Percentiles rank a stretch among this genome's conserved stretches.
Conservation (phyloP, 208 protist genomes). For the Herpetomonas tarakana region DNA sequence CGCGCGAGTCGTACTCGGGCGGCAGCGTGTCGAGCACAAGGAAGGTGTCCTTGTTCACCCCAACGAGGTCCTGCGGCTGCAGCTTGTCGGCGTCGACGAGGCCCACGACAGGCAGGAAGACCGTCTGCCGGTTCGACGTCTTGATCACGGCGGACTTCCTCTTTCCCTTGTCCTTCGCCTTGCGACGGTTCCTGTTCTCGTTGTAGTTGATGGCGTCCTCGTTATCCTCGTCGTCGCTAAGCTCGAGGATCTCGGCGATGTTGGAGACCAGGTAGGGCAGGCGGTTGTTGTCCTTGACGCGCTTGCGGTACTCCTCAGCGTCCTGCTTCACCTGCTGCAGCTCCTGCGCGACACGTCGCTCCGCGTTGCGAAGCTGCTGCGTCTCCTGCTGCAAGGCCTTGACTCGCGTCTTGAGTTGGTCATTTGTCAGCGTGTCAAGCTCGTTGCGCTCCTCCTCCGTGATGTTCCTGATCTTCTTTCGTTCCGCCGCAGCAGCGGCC, state of each 20-base stretch:
- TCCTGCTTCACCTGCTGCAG: slow-evolving; percentile 50
- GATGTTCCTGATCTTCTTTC: slow-evolving; percentile 21
- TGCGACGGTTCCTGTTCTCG: slow-evolving; percentile 59
- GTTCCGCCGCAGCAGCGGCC: slow-evolving; percentile 20
- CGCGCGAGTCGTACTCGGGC: slow-evolving; percentile 99
- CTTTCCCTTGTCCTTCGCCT: slow-evolving; percentile 40
- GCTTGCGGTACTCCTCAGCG: slow-evolving; percentile 60
- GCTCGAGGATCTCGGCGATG: slow-evolving; percentile 83
- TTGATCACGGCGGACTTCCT: slow-evolving; percentile 99
- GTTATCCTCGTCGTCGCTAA: slow-evolving; percentile 69
- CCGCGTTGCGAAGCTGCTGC: slow-evolving; percentile 56
- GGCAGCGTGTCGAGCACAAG: slow-evolving; percentile 99
- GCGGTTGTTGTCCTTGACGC: slow-evolving; percentile 81
- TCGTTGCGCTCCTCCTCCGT: slow-evolving; percentile 60
- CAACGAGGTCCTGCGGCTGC: slow-evolving; percentile 98
- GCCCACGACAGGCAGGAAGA: slow-evolving; percentile 99
- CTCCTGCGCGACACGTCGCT: slow-evolving; percentile 52
- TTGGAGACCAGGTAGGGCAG: slow-evolving; percentile 87
- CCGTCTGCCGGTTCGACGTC: slow-evolving; percentile 98
- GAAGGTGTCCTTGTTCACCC: slow-evolving; percentile 99
- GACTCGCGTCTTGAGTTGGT: slow-evolving; percentile 58
- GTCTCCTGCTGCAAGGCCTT: slow-evolving; percentile 66
- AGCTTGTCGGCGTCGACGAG: slow-evolving; percentile 97
- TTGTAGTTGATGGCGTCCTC: slow-evolving; percentile 36
- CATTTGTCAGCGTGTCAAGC: slow-evolving; percentile 71